A percentile compares a stretch with the other conserved stretches of the same genome.
Conservation (phyloP, 345 rosid species). For the Laguncularia racemosa region DNA sequence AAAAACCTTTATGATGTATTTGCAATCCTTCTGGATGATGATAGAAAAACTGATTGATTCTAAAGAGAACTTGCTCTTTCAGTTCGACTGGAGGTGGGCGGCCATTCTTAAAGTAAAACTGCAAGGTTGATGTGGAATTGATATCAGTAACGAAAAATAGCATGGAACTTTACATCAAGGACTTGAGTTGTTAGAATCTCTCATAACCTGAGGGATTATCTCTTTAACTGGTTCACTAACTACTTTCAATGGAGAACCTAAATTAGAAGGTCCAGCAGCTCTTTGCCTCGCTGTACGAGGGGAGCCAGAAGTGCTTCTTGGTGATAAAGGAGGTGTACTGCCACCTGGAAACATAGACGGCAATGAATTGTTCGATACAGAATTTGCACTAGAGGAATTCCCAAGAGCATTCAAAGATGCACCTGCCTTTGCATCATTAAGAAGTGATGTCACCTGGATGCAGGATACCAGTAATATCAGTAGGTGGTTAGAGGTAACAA, state of each 20-base stretch:
- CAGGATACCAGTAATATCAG: slow-evolving; percentile 6
- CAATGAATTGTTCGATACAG: slow-evolving; percentile 48
- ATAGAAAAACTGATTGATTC: slow-evolving; percentile 64
- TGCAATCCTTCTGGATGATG: slow-evolving; percentile 69
- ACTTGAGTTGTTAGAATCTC: background rate
- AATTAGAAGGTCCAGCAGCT: slow-evolving; percentile 58
- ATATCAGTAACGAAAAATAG: background rate
- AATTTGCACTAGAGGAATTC: slow-evolving; percentile 47
- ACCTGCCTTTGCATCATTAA: slow-evolving; percentile 78
- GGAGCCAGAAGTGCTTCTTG: slow-evolving; percentile 79
- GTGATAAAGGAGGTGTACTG: slow-evolving; percentile 96
- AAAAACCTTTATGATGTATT: slow-evolving; percentile 41
- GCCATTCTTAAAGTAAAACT: slow-evolving; percentile 96
- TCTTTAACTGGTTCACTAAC: slow-evolving; percentile 74
- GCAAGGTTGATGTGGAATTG: slow-evolving; percentile 13
- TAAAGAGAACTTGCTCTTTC: slow-evolving; percentile 61
- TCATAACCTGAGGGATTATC: slow-evolving; percentile 80
- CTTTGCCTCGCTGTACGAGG: slow-evolving; percentile 81
- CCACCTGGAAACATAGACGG: slow-evolving; percentile 98
- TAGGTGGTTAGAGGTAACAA: background rate
- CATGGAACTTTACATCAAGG: background rate
- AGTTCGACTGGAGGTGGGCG: slow-evolving; percentile 77
- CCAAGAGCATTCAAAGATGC: slow-evolving; percentile 64
- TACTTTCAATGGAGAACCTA: slow-evolving; percentile 85
- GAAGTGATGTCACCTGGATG: slow-evolving; percentile 57